phyloP scores from a whole-genome alignment of 2,329 filamentous ascomycete genomes.

The Fusarium lyarnte region DNA sequence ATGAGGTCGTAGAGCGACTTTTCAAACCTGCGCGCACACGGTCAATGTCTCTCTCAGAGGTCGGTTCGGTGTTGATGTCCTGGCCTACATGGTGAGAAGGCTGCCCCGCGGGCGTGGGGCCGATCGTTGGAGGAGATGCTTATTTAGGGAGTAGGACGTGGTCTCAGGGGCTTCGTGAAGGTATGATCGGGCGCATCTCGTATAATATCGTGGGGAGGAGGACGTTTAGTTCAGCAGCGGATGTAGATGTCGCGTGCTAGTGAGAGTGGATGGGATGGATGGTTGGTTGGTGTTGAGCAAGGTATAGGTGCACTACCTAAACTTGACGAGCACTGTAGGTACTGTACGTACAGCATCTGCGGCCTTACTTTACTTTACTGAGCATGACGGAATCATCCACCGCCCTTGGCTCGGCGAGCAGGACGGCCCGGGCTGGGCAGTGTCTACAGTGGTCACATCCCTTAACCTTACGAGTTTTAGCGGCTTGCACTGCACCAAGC shows the following conservation, averaged over 20 bases:
- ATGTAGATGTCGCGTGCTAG: conserved; percentile 21
- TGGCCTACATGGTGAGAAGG: conserved; percentile 42
- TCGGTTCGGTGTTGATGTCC: neutral
- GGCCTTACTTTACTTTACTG: conserved; percentile 7
- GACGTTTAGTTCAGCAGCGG: conserved; percentile 1
- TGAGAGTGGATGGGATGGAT: conserved; percentile 1
- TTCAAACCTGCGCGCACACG: conserved; percentile 80
- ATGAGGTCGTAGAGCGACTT: conserved; percentile 99
- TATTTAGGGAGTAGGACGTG: conserved; percentile 23
- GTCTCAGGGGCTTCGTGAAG: conserved; percentile 34
- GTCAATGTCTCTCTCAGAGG: conserved; percentile 28
- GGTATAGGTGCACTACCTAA: neutral
- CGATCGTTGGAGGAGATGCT: conserved; percentile 30
- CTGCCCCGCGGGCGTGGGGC: conserved; percentile 46
- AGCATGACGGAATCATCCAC: conserved; percentile 42
- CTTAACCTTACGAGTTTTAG: conserved; percentile 11
- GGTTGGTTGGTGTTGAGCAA: conserved; percentile 13
- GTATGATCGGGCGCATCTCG: conserved; percentile 36
- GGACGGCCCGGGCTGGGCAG: conserved; percentile 40
- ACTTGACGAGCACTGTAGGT: neutral
- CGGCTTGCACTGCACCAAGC: conserved; percentile 4
- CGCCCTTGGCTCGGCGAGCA: conserved; percentile 37
- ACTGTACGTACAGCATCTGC: conserved; percentile 11
- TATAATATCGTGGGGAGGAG: conserved; percentile 13
- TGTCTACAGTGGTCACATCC: conserved; percentile 23